Evolutionary conservation across 1,284 basidiomycete species (phyloP).

Genomic region (Ceraceosorus bombacis): DNA sequence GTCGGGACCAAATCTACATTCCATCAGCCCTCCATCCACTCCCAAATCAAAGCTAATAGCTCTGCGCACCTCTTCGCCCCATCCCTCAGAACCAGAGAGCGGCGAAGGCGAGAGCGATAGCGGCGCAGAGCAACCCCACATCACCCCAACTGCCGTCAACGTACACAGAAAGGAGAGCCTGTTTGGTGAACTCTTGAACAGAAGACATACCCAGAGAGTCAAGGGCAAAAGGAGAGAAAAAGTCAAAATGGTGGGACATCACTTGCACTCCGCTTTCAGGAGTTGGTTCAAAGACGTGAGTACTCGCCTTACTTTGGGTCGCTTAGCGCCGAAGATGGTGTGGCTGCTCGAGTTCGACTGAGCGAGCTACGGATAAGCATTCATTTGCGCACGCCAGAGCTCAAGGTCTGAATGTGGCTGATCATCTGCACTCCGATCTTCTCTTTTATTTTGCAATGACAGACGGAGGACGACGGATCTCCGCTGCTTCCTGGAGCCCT

Average conservation of each 20-base stretch:
- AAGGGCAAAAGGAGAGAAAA: no score
- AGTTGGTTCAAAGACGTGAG: constrained; percentile 37
- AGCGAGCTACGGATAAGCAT: neutral
- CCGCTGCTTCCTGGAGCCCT: constrained; percentile 36
- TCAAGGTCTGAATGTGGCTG: neutral
- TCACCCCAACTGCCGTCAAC: no score
- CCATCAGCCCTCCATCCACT: no score
- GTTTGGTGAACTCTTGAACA: no score
- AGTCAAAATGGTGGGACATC: constrained; percentile 36
- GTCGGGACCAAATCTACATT: no score
- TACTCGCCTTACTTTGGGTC: neutral
- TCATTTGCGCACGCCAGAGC: neutral
- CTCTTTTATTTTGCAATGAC: neutral
- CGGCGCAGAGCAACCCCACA: no score
- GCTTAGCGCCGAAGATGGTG: neutral
- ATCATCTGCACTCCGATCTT: neutral
- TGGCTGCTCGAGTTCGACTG: neutral
- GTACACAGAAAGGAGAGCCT: no score
- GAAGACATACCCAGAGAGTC: no score
- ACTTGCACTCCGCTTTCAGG: constrained; percentile 37
- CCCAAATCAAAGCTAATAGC: no score
- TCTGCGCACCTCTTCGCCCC: no score
- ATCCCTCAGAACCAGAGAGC: no score
- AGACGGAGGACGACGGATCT: constrained; percentile 39
- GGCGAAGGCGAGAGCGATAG: no score